phyloP scores from a whole-genome alignment of 164 flowering plant genomes.

The Cinnamomum chago region DNA sequence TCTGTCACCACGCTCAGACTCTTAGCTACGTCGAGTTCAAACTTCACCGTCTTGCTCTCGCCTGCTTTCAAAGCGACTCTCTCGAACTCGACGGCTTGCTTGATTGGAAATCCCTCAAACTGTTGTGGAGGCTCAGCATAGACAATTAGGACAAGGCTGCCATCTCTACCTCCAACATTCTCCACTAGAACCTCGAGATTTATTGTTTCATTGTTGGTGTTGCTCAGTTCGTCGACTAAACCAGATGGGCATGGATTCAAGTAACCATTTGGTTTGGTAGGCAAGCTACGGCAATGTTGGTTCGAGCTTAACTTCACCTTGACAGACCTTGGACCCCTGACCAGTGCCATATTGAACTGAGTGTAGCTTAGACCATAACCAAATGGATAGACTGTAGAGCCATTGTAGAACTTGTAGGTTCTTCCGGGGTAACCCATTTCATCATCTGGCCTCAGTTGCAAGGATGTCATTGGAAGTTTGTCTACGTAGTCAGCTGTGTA shows the following conservation, averaged over 20 bases:
- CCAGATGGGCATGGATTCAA: constrained; percentile 1
- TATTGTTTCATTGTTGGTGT: neutral
- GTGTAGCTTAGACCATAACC: constrained; percentile 78
- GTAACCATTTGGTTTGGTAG: neutral
- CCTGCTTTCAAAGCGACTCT: constrained; percentile 6
- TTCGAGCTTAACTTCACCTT: neutral
- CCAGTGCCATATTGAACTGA: constrained; percentile 28
- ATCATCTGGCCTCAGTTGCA: constrained; percentile 52
- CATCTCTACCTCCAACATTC: constrained; percentile 4
- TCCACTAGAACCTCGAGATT: constrained; percentile 5
- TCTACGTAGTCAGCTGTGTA: constrained; percentile 52
- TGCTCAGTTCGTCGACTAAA: neutral
- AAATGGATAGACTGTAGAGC: constrained; percentile 61
- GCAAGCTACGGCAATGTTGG: constrained; percentile 7
- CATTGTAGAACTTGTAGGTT: constrained; percentile 72
- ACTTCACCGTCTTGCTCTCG: neutral
- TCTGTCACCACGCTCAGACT: constrained; percentile 1
- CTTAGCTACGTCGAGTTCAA: constrained; percentile 1
- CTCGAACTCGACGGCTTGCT: neutral
- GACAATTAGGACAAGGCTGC: neutral
- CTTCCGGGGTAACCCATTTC: constrained; percentile 63
- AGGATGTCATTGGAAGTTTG: constrained; percentile 62
- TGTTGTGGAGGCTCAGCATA: too few species aligned
- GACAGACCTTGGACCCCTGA: constrained; percentile 27
- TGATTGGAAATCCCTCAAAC: too few species aligned